Percentiles rank a stretch among this genome's conserved stretches.
phyloP scores from a whole-genome alignment of 495 filamentous ascomycete genomes.

The Xylaria bambusicola region DNA sequence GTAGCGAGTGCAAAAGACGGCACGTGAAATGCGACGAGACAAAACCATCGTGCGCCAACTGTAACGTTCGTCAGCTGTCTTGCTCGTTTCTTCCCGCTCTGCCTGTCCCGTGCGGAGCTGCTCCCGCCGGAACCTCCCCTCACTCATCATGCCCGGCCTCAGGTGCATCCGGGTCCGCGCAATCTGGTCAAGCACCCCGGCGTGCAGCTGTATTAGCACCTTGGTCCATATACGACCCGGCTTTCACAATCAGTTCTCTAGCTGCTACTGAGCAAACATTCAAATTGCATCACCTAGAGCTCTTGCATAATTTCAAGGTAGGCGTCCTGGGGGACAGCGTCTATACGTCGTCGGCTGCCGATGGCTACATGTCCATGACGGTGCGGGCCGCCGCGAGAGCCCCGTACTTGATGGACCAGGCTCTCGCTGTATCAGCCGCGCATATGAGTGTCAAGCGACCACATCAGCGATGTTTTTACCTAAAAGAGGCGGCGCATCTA shows the following conservation, averaged over 20 bases:
- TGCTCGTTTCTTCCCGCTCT: conserved; percentile 4
- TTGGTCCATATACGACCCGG: neutral
- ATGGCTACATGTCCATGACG: conserved; percentile 11
- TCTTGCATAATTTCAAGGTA: conserved; percentile 23
- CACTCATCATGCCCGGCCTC: neutral
- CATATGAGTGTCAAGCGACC: conserved; percentile 33
- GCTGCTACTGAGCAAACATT: conserved; percentile 11
- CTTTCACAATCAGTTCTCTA: neutral
- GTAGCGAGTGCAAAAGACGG: conserved; percentile 25
- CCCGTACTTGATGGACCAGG: conserved; percentile 44
- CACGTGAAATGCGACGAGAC: conserved; percentile 32
- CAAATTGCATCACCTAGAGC: conserved; percentile 30
- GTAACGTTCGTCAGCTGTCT: conserved; percentile 9
- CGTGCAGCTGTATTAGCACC: neutral
- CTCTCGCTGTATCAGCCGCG: conserved; percentile 43
- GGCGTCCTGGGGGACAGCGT: conserved; percentile 8
- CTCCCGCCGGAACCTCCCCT: neutral
- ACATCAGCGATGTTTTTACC: conserved; percentile 30
- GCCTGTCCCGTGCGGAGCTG: neutral
- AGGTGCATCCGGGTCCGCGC: neutral
- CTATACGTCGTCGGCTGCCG: neutral
- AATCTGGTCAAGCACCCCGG: neutral
- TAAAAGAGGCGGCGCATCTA: conserved; percentile 38
- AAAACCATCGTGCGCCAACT: conserved; percentile 26
- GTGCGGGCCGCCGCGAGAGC: conserved; percentile 26